Conservation (phyloP, 2,329 filamentous ascomycete species). For the Ceratocystis cubensis region DNA sequence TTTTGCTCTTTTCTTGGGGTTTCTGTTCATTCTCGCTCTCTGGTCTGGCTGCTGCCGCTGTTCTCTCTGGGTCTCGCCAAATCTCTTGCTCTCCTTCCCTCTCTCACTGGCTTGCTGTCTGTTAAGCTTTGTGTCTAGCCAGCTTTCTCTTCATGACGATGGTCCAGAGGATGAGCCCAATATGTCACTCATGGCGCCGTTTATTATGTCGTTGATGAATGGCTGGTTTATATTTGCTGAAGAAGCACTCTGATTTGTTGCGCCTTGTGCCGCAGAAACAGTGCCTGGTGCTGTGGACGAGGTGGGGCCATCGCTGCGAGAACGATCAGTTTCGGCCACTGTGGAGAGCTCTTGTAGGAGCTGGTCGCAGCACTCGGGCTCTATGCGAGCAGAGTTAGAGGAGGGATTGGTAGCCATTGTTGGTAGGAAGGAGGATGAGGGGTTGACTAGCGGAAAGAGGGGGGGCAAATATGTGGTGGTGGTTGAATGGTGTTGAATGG, state of each 20-base stretch:
- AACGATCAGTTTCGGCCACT: conserved; percentile 14
- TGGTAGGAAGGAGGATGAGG: not conserved
- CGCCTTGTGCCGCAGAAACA: conserved; percentile 2
- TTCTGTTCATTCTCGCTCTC: not conserved
- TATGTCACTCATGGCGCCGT: conserved; percentile 17
- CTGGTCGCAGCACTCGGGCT: conserved; percentile 18
- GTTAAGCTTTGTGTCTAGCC: not conserved
- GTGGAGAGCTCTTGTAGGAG: conserved; percentile 20
- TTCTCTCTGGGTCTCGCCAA: not conserved
- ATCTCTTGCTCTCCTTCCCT: not conserved
- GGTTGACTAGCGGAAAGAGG: not conserved
- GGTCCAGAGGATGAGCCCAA: conserved; percentile 4
- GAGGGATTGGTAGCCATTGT: conserved; percentile 11
- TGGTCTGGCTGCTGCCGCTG: not conserved
- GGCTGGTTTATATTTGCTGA: conserved; percentile 19
- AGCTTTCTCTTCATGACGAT: not conserved
- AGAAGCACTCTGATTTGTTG: not conserved
- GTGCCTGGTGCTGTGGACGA: conserved; percentile 10
- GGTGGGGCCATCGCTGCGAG: conserved; percentile 4
- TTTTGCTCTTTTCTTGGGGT: not conserved
- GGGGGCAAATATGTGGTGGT: not conserved
- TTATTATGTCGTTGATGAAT: conserved; percentile 17
- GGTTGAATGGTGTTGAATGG: not conserved
- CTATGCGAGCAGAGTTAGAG: conserved; percentile 13
- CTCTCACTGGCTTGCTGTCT: not conserved